Percentiles rank a stretch among this genome's conserved stretches.
phyloP scores from a whole-genome alignment of 495 filamentous ascomycete genomes.

The Penicillium parvum region DNA sequence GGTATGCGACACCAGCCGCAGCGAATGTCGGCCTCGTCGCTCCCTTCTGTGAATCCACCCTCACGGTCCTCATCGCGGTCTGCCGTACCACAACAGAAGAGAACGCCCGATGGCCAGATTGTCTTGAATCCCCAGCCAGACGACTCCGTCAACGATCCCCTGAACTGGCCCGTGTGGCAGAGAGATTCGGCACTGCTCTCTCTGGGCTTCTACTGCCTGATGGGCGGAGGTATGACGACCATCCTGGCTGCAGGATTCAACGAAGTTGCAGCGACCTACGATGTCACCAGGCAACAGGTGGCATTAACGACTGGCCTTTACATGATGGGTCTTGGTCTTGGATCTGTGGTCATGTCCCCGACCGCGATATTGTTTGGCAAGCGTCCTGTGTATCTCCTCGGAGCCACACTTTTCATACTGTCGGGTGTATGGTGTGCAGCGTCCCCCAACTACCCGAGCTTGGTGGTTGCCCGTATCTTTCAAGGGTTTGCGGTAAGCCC shows the following conservation, averaged over 20 bases:
- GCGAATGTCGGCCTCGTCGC: slow-evolving; percentile 70
- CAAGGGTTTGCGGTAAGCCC: slow-evolving; percentile 85
- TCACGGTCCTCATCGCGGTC: slow-evolving; percentile 33
- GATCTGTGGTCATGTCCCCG: slow-evolving; percentile 77
- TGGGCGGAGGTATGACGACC: slow-evolving; percentile 91
- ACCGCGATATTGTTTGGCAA: slow-evolving; percentile 92
- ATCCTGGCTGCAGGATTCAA: slow-evolving; percentile 88
- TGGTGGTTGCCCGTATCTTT: slow-evolving; percentile 79
- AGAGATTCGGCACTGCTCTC: slow-evolving; percentile 78
- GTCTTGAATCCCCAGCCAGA: slow-evolving; percentile 92
- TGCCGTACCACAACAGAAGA: slow-evolving; percentile 56
- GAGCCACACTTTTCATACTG: slow-evolving; percentile 68
- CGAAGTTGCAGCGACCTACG: slow-evolving; percentile 67
- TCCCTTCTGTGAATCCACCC: slow-evolving; percentile 54
- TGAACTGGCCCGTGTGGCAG: slow-evolving; percentile 88
- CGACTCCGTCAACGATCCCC: slow-evolving; percentile 81
- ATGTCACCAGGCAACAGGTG: slow-evolving; percentile 67
- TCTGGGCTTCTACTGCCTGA: slow-evolving; percentile 84
- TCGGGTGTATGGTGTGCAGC: slow-evolving; percentile 83
- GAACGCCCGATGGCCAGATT: slow-evolving; percentile 75
- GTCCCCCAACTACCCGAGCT: slow-evolving; percentile 72
- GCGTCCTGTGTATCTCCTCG: slow-evolving; percentile 82
- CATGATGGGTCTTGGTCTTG: slow-evolving; percentile 90
- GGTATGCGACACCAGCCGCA: slow-evolving; percentile 72
- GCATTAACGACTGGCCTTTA: slow-evolving; percentile 90